A percentile compares a stretch with the other conserved stretches of the same genome.
Conservation (phyloP, 768 basidiomycete species). For the Lactifluus echinatus region DNA sequence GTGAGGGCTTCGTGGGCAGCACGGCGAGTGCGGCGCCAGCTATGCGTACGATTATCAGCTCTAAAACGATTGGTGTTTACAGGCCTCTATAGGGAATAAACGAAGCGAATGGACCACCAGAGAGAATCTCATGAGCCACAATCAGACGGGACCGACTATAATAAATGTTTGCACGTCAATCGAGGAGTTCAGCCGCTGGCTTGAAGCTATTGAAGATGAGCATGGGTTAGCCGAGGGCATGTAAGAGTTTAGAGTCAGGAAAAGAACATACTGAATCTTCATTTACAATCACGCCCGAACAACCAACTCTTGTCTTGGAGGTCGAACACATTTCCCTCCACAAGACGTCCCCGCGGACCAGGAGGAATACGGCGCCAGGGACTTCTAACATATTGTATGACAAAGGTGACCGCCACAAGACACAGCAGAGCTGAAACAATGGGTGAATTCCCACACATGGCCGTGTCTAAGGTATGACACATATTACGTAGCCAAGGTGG, state of each 20-base stretch:
- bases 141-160: slow-evolving; percentile 25
- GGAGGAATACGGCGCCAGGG: slow-evolving; percentile 6
- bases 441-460: no score
- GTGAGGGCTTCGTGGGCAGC: slow-evolving; percentile 6
- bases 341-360: neutral
- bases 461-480: no score
- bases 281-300: neutral
- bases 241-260: neutral
- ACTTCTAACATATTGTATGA: neutral
- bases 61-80: neutral
- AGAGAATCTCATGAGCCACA: slow-evolving; percentile 28
- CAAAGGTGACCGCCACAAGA: neutral
- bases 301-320: neutral
- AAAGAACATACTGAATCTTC: neutral
- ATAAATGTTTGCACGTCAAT: slow-evolving; percentile 27
- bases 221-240: slow-evolving; percentile 9
- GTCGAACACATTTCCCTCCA: neutral
- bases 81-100: slow-evolving; percentile 22
- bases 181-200: slow-evolving; percentile 31
- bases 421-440: no score
- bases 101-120: slow-evolving; percentile 25
- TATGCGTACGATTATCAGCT: neutral
- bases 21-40: slow-evolving; percentile 9
- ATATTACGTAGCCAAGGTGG: no score
- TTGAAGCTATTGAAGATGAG: slow-evolving; percentile 28